Conservation (phyloP, 108 stramenopile species). For the Parmales sp. region DNA sequence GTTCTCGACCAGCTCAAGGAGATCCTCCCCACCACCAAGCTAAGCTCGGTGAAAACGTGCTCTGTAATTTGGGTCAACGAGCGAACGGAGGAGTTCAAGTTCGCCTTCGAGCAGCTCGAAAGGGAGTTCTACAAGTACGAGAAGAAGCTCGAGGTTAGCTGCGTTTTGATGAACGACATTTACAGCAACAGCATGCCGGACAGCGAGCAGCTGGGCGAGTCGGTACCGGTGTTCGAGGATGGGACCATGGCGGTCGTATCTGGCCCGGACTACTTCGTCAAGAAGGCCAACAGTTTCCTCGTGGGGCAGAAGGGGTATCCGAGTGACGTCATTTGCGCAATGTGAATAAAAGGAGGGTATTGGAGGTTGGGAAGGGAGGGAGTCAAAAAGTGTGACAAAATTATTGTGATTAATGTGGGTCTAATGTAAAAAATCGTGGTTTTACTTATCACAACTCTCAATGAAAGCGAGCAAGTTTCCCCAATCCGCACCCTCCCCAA, state of each 20-base stretch:
- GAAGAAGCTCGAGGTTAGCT: conserved; percentile 56
- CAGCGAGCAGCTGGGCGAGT: conserved; percentile 40
- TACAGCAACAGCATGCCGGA: conserved; percentile 29
- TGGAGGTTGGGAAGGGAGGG: too few species aligned
- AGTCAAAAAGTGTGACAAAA: too few species aligned
- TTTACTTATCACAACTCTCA: too few species aligned
- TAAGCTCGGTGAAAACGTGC: conserved; percentile 42
- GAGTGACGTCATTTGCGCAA: conserved; percentile 50
- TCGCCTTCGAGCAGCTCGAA: conserved; percentile 52
- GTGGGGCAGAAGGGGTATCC: conserved; percentile 49
- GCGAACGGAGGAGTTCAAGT: conserved; percentile 44
- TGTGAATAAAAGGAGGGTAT: too few species aligned
- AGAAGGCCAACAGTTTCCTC: conserved; percentile 43
- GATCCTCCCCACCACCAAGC: conserved; percentile 35
- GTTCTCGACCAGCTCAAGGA: conserved; percentile 52
- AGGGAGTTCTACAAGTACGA: conserved; percentile 52
- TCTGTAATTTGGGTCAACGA: conserved; percentile 57
- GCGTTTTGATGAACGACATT: conserved; percentile 45
- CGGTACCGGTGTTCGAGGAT: conserved; percentile 49
- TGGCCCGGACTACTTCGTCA: conserved; percentile 44
- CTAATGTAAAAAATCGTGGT: too few species aligned
- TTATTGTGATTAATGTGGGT: too few species aligned
- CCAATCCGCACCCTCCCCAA: too few species aligned
- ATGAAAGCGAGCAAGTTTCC: too few species aligned
- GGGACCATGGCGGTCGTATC: conserved; percentile 64